Percentiles rank a stretch among this genome's conserved stretches.
phyloP scores from a whole-genome alignment of 768 basidiomycete genomes.

The Lentinula guzmanii region DNA sequence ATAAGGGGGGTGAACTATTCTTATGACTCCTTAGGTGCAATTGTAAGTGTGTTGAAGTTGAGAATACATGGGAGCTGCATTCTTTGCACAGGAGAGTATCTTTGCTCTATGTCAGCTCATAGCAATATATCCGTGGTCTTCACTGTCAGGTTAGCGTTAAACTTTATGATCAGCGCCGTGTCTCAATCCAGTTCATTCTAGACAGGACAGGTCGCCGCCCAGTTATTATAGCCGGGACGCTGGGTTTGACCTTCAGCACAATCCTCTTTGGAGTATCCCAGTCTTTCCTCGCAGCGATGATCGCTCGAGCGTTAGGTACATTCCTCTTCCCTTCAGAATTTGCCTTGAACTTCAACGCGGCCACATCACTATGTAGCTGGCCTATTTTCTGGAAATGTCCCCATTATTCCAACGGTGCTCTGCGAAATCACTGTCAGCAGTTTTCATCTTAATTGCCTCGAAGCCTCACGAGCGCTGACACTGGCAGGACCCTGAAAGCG shows the following conservation, averaged over 20 bases:
- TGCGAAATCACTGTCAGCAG: slow-evolving; percentile 60
- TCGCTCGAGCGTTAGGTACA: slow-evolving; percentile 46
- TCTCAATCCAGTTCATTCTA: slow-evolving; percentile 14
- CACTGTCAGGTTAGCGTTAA: slow-evolving; percentile 37
- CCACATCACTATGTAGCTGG: slow-evolving; percentile 37
- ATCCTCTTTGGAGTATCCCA: slow-evolving; percentile 53
- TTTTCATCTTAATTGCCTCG: background rate
- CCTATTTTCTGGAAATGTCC: slow-evolving; percentile 55
- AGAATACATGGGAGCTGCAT: too few species aligned
- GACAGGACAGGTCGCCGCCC: slow-evolving; percentile 61
- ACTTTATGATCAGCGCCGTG: background rate
- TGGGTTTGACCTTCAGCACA: slow-evolving; percentile 47
- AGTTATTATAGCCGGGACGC: slow-evolving; percentile 47
- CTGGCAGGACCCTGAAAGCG: slow-evolving; percentile 27
- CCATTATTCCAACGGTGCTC: slow-evolving; percentile 58
- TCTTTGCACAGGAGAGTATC: slow-evolving; percentile 46
- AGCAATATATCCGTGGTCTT: slow-evolving; percentile 62
- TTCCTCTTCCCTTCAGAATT: background rate
- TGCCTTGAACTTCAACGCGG: background rate
- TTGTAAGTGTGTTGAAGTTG: background rate
- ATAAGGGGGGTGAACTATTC: background rate
- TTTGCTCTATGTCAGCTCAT: slow-evolving; percentile 57
- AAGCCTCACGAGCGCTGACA: background rate
- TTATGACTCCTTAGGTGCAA: background rate
- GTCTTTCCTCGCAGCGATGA: slow-evolving; percentile 38